These are phyloP conservation scores for Trypanosoma cruzi DNA, from an alignment of 208 protist species.

Conservation along the genomic window DNA sequence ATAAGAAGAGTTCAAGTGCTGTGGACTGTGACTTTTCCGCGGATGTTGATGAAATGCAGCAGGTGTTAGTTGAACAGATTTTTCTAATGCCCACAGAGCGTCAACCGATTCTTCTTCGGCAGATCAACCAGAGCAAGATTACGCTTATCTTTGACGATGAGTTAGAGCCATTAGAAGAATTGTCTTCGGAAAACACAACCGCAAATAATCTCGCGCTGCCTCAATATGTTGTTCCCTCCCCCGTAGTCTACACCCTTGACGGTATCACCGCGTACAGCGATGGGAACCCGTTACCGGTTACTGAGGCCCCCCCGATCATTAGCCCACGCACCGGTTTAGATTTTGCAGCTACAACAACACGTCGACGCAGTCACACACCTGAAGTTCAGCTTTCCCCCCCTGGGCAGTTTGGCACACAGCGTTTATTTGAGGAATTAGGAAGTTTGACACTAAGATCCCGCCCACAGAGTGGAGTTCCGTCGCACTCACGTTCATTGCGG, in stretches of 20 bases:
- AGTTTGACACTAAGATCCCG: neutral
- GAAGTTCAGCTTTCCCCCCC: neutral
- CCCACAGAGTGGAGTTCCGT: conserved; percentile 14
- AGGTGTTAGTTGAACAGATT: conserved; percentile 86
- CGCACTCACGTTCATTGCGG: neutral
- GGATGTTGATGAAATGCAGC: conserved; percentile 66
- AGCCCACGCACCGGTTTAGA: conserved; percentile 15
- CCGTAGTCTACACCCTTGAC: conserved; percentile 29
- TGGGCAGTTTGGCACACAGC: neutral
- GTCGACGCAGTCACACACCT: conserved; percentile 12
- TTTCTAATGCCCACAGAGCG: conserved; percentile 68
- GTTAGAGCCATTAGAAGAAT: conserved; percentile 1
- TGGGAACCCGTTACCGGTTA: neutral
- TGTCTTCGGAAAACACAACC: conserved; percentile 3
- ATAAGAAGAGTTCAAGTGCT: conserved; percentile 40
- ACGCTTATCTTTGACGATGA: conserved; percentile 60
- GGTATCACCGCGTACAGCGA: conserved; percentile 1
- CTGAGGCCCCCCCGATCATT: neutral
- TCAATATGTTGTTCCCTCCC: conserved; percentile 26
- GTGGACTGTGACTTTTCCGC: conserved; percentile 83
- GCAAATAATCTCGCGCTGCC: conserved; percentile 18
- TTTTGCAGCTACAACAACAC: neutral
- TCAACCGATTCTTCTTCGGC: conserved; percentile 72
- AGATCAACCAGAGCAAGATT: conserved; percentile 84
- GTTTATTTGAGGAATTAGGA: conserved; percentile 2